Evolutionary conservation across 495 filamentous ascomycete genomes (phyloP).

Genomic region (Astrothelium subdiscretum): DNA sequence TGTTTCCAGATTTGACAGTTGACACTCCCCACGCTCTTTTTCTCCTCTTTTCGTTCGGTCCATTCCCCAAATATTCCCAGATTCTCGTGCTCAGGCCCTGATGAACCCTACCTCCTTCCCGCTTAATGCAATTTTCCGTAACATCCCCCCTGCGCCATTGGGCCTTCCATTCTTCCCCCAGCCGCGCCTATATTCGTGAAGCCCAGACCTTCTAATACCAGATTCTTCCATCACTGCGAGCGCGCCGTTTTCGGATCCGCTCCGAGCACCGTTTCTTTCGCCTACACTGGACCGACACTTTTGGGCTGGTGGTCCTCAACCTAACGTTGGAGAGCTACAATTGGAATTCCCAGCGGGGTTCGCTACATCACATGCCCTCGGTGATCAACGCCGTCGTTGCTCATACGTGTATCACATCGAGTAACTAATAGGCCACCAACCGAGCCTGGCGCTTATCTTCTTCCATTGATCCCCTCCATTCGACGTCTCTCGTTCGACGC

Average conservation of each 20-base stretch:
- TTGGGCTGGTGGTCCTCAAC: neutral
- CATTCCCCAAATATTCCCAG: neutral
- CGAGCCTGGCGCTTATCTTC: slow-evolving; percentile 1
- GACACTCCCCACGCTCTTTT: neutral
- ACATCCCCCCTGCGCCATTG: neutral
- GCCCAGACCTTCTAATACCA: neutral
- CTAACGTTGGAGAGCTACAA: neutral
- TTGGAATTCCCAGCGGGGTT: neutral
- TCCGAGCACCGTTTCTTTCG: neutral
- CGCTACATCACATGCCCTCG: neutral
- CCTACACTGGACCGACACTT: neutral
- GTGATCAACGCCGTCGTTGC: neutral
- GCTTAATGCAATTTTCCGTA: neutral
- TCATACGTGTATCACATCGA: neutral
- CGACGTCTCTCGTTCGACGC: neutral
- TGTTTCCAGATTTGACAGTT: neutral
- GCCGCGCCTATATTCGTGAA: neutral
- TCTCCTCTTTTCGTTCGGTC: neutral
- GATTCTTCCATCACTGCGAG: neutral
- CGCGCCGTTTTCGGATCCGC: neutral
- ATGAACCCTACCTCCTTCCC: neutral
- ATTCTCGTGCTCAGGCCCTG: neutral
- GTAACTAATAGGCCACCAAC: neutral
- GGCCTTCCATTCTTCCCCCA: neutral
- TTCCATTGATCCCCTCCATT: slow-evolving; percentile 1